These are phyloP conservation scores for Calonectria henricotiae DNA, from an alignment of 2,329 filamentous ascomycete genomes.

Conservation along the genomic window DNA sequence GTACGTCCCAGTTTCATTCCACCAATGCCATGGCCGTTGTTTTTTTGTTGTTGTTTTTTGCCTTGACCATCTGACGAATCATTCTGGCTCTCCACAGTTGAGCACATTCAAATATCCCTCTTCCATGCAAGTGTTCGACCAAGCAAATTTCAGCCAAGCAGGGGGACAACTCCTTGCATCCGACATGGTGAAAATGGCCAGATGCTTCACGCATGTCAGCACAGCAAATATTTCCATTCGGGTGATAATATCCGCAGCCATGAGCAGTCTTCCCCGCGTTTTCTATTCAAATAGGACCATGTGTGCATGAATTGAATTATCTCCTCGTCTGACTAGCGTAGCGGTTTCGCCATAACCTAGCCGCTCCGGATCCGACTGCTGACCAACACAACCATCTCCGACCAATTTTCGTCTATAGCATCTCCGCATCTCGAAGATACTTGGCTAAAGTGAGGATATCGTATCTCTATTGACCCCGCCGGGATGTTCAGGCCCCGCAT, in stretches of 20 bases:
- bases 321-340: not conserved
- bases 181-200: not conserved
- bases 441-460: not conserved
- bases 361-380: constrained; percentile 14
- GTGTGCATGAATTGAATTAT: not conserved
- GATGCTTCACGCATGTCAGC: not conserved
- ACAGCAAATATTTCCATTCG: not conserved
- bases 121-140: no score
- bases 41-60: no score
- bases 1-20: not conserved
- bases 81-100: not conserved
- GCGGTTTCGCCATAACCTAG: constrained; percentile 12
- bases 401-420: constrained; percentile 20
- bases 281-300: not conserved
- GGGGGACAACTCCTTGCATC: not conserved
- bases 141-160: not conserved
- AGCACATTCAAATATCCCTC: not conserved
- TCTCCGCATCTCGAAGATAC: constrained; percentile 18
- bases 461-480: constrained; percentile 26
- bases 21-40: not conserved
- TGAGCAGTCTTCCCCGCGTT: constrained; percentile 9
- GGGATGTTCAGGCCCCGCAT: constrained; percentile 30
- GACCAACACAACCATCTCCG: constrained; percentile 24
- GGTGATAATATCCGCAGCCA: constrained; percentile 6
- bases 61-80: not conserved